Evolutionary conservation across 352 stramenopile genomes (phyloP), one percentile per base, ranked within the genome.

Genomic region (Phytophthora syringae): DNA sequence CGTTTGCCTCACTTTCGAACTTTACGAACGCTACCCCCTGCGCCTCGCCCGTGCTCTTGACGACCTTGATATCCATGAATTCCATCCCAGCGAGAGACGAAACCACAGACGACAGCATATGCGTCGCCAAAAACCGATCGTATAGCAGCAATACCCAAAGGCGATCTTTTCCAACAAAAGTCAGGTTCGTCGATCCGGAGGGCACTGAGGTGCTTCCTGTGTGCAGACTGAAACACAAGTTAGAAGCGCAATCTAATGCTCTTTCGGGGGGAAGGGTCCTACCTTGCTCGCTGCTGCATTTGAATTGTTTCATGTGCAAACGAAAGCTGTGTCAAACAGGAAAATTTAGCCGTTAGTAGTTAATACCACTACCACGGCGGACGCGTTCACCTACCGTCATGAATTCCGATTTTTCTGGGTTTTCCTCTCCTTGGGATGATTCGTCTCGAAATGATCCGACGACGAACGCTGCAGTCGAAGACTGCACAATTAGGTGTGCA

Each of bases 11-110:
- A 13, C 59, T 82, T 13, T 84, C 67, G 51, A 95, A 95, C 52
- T 90, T 92, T 16, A 86, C 82, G 52, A 92, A 93, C 2, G 83
- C 84, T 11, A 94, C 76, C 21, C 84, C 83, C 60, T 93, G 85
- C 1, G 82, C 70, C 44, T 89, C 77, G 0, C 80, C 78, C 0
- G 78, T 88, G 45, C 75, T 89, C 47, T 77, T 83, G 18, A 80
- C 75, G 15, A 93, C 67, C 42, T 93, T 91, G 52, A 95, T 92
- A 49, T 95, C 85, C 52, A 95, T 74, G 43, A 90, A 92, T 52
- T 94, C 76, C 84, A 95, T 93, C 0, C 86, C 86, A 13, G 66
- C 52, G 25, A 78, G 90, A 1, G 64, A 61, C 1, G 84, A 85
- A 18, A 88, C 83, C 30, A 75, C 76, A 0, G 79, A 81, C 6